Evolutionary conservation across 1,284 basidiomycete genomes (phyloP).

Genomic region (Fomitopsis pinicola): DNA sequence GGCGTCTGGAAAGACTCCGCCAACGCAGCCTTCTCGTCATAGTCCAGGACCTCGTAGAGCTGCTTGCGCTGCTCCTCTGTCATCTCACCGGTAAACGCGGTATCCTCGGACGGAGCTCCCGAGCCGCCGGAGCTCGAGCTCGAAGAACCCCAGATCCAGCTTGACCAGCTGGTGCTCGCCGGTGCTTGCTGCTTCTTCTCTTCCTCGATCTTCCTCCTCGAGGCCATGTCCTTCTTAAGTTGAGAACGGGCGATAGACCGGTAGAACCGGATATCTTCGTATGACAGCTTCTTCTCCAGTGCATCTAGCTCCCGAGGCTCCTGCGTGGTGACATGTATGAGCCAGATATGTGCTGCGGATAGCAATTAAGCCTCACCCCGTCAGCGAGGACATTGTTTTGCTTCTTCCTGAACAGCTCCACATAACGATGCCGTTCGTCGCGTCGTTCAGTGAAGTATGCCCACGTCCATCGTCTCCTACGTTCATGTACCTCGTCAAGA

Average conservation of each 20-base stretch:
- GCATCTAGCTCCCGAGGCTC: slow-evolving; percentile 59
- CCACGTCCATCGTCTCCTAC: slow-evolving; percentile 89
- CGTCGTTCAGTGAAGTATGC: slow-evolving; percentile 85
- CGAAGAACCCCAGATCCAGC: slow-evolving; percentile 83
- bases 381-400: slow-evolving; percentile 50
- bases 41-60: slow-evolving; percentile 93
- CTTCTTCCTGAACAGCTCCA: slow-evolving; percentile 85
- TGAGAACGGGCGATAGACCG: slow-evolving; percentile 92
- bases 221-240: slow-evolving; percentile 80
- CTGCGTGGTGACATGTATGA: slow-evolving; percentile 33
- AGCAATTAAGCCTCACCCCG: slow-evolving; percentile 32
- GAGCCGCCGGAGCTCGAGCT: slow-evolving; percentile 14
- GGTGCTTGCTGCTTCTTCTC: slow-evolving; percentile 53
- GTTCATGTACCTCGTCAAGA: slow-evolving; percentile 82
- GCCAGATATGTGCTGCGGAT: neutral
- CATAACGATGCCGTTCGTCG: slow-evolving; percentile 82
- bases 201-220: slow-evolving; percentile 65
- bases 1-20: slow-evolving; percentile 68
- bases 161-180: slow-evolving; percentile 61
- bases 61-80: slow-evolving; percentile 93
- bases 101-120: slow-evolving; percentile 36
- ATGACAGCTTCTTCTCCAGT: slow-evolving; percentile 83
- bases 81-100: slow-evolving; percentile 63
- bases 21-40: slow-evolving; percentile 82
- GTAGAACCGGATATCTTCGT: slow-evolving; percentile 98